Evolutionary conservation across 2,329 filamentous ascomycete genomes (phyloP), one percentile per base, ranked within the genome.

Genomic region (Lasiodiplodia sp.): DNA sequence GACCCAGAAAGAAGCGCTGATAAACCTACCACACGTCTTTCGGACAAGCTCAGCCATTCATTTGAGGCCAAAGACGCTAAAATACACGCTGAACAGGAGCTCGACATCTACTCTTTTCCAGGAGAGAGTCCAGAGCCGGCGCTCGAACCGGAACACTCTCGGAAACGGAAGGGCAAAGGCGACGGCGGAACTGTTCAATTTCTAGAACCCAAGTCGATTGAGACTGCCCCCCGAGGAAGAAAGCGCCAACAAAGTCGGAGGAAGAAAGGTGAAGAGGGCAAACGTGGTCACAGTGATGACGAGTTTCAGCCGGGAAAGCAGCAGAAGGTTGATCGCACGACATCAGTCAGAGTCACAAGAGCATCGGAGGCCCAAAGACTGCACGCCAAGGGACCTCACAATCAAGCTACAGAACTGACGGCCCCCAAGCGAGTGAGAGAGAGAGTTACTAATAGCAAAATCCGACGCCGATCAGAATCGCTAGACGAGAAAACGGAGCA

Each of bases 61-160:
- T 23, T n/a, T 2, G 23, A 47, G 5, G 28, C 8, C 1, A n/a
- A 25, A 14, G 6, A 60, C 4, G 16, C 38, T 18, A 2, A 37
- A 11, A 14, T 12, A 10, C 56, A 5, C 11, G 14, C 8, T 14
- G 34, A n/a, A 10, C 12, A 67, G 10, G 28, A 21, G 21, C 6
- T 34, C 5, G 65, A 69, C 51, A 37, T 70, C 14, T 72, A 68
- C 34, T 55, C 38, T 14, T 66, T 73, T 16, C 72, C 72, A 6
- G 34, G 65, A 66, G 71, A 71, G 21, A 62, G 58, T 16, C 25
- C 58, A 14, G 18, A 16, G 6, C 38, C 58, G 8, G 14, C 23
- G 4, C n/a, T 23, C 14, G 18, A 25, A n/a, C 40, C 38, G 7
- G 25, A 68, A 3, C 25, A 70, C 4, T 11, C 60, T 31, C 37